Base-by-base conservation (phyloP, 2,329 filamentous ascomycete species). In the Fusarium foetens region DNA sequence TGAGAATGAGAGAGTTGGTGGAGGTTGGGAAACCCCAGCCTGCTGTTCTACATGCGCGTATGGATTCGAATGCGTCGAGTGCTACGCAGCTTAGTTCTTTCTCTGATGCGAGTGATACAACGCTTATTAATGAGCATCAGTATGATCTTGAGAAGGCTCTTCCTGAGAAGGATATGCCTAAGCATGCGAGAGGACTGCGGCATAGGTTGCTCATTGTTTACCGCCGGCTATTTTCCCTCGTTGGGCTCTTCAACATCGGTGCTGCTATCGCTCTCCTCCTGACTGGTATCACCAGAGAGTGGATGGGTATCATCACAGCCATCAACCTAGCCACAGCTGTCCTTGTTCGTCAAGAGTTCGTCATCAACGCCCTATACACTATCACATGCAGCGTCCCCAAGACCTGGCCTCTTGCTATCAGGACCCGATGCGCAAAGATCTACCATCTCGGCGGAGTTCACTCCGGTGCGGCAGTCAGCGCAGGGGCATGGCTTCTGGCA, bases 371-470 rank as follows among this genome's bases (percentile, higher is more conserved):
- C 6, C 74, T 89, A 3, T 89, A 86, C 76, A 80, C 78, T 7
- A 71, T 86, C 57, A 80, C 80, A 43, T 86, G 83, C 66, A 85
- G 82, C 5, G 79, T 88, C 5, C 82, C 82, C 12, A 81, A 85
- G 25, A 80, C 79, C 0, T 85, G 83, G 23, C 88, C 88, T 0
- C 78, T 89, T 5, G 80, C 80, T 64, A 78, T 89, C 51, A 83
- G 86, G 36, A 80, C 80, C 6, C 81, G 81, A 6, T 83, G 82
- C 45, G 86, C 84, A 58, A 86, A 86, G 70, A 82, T 87, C 60
- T 88, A 85, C 72, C 86, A 87, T 67, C 80, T 87, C 21, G 86
- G 86, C 6, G 86, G 86, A 11, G 79, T 87, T 29, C 86, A 88
- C 75, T 86, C 84, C 7, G 85, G 83, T 8, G 82, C 85, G 3